phyloP scores from a whole-genome alignment of 768 basidiomycete species.

The Tricholoma furcatifolium region DNA sequence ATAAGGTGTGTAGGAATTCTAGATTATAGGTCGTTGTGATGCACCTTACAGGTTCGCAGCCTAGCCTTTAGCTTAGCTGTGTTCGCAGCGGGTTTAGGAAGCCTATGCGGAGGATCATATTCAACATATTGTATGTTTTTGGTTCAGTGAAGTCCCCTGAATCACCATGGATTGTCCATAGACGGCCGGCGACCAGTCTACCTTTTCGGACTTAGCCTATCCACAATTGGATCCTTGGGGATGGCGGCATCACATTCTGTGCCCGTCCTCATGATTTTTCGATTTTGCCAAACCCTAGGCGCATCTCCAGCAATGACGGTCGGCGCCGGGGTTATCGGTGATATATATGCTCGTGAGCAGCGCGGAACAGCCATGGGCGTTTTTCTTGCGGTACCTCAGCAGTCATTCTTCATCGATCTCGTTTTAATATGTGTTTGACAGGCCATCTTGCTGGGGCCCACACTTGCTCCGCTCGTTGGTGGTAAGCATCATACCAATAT shows the following conservation, averaged over 20 bases:
- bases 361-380: constrained; percentile 49
- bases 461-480: constrained; percentile 33
- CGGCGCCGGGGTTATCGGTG: constrained; percentile 39
- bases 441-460: constrained; percentile 9
- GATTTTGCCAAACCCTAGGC: constrained; percentile 59
- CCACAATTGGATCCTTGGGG: constrained; percentile 19
- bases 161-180: constrained; percentile 12
- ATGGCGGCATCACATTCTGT: constrained; percentile 40
- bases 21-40: no score
- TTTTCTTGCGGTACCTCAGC: constrained; percentile 36
- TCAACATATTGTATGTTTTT: no score
- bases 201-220: constrained; percentile 49
- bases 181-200: constrained; percentile 58
- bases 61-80: no score
- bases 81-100: no score
- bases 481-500: constrained; percentile 20
- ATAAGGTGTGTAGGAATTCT: no score
- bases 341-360: constrained; percentile 38
- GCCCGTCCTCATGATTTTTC: constrained; percentile 44
- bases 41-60: no score
- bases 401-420: not conserved
- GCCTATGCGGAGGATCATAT: no score
- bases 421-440: not conserved
- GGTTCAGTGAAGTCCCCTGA: no score
- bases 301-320: constrained; percentile 43